Conservation (phyloP, 148 eudicot species). For the Camellia japonica region DNA sequence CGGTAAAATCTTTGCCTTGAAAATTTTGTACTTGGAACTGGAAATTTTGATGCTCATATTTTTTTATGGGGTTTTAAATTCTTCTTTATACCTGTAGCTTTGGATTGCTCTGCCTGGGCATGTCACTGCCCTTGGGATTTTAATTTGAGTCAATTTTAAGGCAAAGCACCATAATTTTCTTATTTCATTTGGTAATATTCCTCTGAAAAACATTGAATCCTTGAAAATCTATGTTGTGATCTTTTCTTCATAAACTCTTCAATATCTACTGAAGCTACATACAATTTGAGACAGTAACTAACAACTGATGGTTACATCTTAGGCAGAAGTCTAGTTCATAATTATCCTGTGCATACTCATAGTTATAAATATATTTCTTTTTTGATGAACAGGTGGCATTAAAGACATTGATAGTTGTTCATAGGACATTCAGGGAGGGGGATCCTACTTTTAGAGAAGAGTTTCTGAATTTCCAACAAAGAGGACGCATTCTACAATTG, state of each 20-base stretch:
- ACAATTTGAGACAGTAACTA: background rate
- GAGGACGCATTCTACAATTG: constrained; percentile 72
- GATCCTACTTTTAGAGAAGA: constrained; percentile 98
- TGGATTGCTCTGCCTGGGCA: too few species aligned
- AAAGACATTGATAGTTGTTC: constrained; percentile 88
- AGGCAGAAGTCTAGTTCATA: background rate
- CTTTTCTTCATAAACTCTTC: background rate
- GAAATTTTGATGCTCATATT: too few species aligned
- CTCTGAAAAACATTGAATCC: background rate
- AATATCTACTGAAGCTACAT: background rate
- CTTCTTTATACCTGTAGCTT: too few species aligned
- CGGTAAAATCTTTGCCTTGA: too few species aligned
- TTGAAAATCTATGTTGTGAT: background rate
- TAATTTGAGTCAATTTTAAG: too few species aligned
- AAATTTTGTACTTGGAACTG: too few species aligned
- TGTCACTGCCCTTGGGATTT: too few species aligned
- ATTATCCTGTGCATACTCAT: background rate
- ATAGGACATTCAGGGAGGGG: constrained; percentile 86
- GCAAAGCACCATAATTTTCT: background rate
- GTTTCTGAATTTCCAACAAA: constrained; percentile 75
- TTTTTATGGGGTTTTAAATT: too few species aligned
- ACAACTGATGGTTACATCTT: background rate
- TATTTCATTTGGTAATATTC: background rate
- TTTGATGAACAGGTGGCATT: constrained; percentile 76
- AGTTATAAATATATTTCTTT: background rate